Base-by-base conservation (phyloP, 257 asterid genomes). In the Primulina huaijiensis region DNA sequence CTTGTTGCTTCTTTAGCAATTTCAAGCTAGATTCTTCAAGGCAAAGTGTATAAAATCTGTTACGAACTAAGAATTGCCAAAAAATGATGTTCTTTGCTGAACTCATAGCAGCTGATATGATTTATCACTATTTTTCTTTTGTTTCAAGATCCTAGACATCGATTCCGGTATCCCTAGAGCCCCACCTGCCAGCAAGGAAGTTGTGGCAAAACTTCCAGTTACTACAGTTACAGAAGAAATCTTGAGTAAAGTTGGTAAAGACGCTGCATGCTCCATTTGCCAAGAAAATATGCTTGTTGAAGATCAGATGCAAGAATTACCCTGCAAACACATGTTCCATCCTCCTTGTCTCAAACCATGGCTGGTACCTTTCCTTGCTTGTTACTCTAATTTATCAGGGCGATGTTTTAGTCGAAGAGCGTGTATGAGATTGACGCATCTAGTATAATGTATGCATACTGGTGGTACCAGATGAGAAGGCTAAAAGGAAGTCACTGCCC, bases 301-400 rank as follows among this genome's bases (percentile, higher is more conserved):
- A 19, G 99, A 93, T 65, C 81, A 85, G 74, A 90, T 93, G 94
- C 99, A 90, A 80, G 97, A 89, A 74, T 67, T 93, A 30, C 98
- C 98, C 57, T 92, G 98, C 88, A 86, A 85, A 57, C 98, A 90
- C 43, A 79, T 83, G 90, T 93, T 90, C 76, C 99, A 93, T 82
- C 97, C 99, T 79, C 96, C 96, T 43, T 93, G 99, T 85, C 83
- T 91, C 70, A 90, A 93, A 75, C 96, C 99, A 72, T 93, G 99
- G 99, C 96, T 93, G 95, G 99, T 93, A 87, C 73, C 38, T 67
- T 57, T 40, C 64, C 58, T 65, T 17, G 11, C n/a, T 6, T n/a
- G 33, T 66, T 67, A 3, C 57, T 50, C 6, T 50, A 16, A 5
- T 50, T 14, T 50, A 50, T 50, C 20, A 50, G 57, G n/a, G 57